phyloP scores from a whole-genome alignment of 768 basidiomycete species.

The Pilatotrama ljubarskyi region DNA sequence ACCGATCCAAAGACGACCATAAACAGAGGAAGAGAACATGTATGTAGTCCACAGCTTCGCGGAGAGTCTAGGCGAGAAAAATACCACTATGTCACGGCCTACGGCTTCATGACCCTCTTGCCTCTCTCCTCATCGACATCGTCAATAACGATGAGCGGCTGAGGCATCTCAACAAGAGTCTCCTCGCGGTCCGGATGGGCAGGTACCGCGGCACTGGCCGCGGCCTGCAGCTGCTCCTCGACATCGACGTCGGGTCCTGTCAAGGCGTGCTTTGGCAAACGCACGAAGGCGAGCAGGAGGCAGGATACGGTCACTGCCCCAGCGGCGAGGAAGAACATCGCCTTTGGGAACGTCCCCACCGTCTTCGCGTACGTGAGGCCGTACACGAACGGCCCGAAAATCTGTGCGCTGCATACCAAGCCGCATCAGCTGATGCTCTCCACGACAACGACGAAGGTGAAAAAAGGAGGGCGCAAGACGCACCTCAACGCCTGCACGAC shows the following conservation, averaged over 20 bases:
- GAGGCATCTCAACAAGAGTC: conserved; percentile 16
- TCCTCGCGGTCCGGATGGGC: conserved; percentile 16
- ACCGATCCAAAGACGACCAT: too few relatives aligned
- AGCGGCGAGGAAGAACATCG: conserved; percentile 64
- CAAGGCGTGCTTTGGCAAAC: conserved; percentile 31
- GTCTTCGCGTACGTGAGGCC: conserved; percentile 72
- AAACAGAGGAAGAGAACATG: too few relatives aligned
- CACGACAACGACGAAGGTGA: background rate
- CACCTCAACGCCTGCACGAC: conserved; percentile 72
- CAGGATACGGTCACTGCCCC: conserved; percentile 43
- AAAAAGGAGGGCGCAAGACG: conserved; percentile 12
- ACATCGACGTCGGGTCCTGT: conserved; percentile 5
- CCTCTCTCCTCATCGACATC: conserved; percentile 8
- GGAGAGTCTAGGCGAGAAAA: too few relatives aligned
- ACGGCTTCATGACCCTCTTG: conserved; percentile 12
- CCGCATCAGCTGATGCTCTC: background rate
- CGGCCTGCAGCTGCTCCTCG: conserved; percentile 16
- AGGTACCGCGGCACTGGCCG: background rate
- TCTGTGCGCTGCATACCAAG: conserved; percentile 49
- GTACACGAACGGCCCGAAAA: conserved; percentile 72
- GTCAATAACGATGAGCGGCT: conserved; percentile 20
- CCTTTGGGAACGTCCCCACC: conserved; percentile 65
- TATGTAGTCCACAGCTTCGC: too few relatives aligned
- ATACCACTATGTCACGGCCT: background rate
- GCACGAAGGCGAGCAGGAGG: conserved; percentile 47